Base-by-base conservation (phyloP, 768 basidiomycete genomes). In the Pholiota molesta region DNA sequence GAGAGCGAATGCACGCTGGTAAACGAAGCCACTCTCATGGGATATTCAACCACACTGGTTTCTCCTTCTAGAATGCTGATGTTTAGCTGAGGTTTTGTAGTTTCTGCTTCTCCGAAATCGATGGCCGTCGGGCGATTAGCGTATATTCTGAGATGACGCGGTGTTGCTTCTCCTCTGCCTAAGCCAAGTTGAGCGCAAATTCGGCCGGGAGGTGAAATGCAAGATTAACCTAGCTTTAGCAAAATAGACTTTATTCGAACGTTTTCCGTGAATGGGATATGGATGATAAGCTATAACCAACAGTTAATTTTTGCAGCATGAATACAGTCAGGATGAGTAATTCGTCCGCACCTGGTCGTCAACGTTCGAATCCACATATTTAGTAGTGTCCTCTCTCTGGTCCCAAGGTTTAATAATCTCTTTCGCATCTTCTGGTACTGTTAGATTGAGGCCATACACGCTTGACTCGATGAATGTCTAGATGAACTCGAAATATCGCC, bases 351-450 rank as follows among this genome's bases (percentile, higher is more conserved):
- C 92, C 83, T 95, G 91, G 69, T 95, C 92, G 65, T 95, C 93
- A 14, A 94, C 92, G 33, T 86, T 88, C 0, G 92, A 94, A 19
- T 94, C 89, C 14, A 86, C 87, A 62, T 77, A 94, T 64, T 78
- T 81, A 3, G 74, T 74, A 11, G 83, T 87, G 54, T 89, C 86
- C 23, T 94, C 90, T 49, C 92, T 78, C 66, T 90, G 80, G 59
- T 88, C 83, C 93, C 93, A 95, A 2, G 89, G 86, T 73, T 95
- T 95, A 63, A 95, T 89, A 39, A 93, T 73, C 14, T 77, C 83
- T 64, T 85, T 87, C 1, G 92, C 93, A 66, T 89, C 83, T 71
- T 94, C 93, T 26, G 92, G 92, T n/a, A 92, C 81, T 5, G 83
- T 82, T 57, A 94, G 75, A 70, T 94, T 94, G 68, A 94, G 76